phyloP scores from a whole-genome alignment of 108 stramenopile genomes.

The Schizochytrium sp. region DNA sequence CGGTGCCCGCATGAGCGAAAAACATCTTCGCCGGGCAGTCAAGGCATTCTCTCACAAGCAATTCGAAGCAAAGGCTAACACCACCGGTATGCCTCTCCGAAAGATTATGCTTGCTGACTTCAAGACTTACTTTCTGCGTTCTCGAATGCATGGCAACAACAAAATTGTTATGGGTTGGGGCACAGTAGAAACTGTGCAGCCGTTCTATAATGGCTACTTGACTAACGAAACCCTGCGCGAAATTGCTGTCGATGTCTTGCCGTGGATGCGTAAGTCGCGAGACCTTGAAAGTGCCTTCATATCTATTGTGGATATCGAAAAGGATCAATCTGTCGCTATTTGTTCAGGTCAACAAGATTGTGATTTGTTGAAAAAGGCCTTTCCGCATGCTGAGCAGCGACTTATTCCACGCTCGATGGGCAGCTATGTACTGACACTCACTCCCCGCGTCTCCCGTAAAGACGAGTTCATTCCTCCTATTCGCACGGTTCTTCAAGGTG shows the following conservation, averaged over 20 bases:
- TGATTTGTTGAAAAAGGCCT: background rate
- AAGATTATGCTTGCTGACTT: background rate
- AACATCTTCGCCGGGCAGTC: background rate
- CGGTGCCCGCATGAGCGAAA: background rate
- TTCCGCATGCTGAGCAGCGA: background rate
- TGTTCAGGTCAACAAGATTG: background rate
- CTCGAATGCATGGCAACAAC: background rate
- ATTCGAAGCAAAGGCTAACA: constrained; percentile 55
- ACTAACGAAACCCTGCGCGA: background rate
- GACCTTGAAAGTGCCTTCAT: constrained; percentile 22
- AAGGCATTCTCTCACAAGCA: constrained; percentile 11
- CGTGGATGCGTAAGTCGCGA: background rate
- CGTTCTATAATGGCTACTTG: constrained; percentile 42
- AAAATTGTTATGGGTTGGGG: constrained; percentile 29
- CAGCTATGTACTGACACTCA: background rate
- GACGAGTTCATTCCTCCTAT: constrained; percentile 35
- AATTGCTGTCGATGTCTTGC: constrained; percentile 26
- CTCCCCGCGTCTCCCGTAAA: constrained; percentile 30
- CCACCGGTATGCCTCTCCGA: background rate
- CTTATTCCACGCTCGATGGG: background rate
- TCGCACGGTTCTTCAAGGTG: background rate
- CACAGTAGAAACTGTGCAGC: constrained; percentile 34
- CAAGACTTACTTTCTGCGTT: constrained; percentile 6
- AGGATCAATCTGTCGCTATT: constrained; percentile 3
- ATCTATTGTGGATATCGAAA: constrained; percentile 45